Evolutionary conservation across 73 alveolate species (phyloP), one percentile per base, ranked within the genome.

Genomic region (Blepharisma japonicum): DNA sequence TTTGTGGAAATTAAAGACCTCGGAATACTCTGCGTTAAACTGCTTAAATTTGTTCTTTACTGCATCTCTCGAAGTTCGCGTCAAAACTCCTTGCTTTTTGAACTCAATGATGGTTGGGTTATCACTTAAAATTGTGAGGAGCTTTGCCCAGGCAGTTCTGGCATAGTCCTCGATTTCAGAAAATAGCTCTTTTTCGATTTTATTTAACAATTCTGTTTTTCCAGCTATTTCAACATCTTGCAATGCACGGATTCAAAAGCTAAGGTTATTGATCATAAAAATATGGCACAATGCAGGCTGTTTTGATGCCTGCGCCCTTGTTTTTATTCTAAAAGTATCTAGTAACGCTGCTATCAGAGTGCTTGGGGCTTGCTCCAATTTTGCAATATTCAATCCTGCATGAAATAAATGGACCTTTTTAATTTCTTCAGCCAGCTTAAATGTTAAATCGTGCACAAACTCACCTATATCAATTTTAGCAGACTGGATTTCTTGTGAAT

Each of bases 131-230:
- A 61, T 39, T 0, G 74, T n/a, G 4, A 25, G 49, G 47, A 61
- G 23, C 4, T 25, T 61, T 14, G 18, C 47, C 74, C 74, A 61
- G 47, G 74, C 5, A 61, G 14, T 61, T 61, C 23, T 0, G 2
- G 74, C 14, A 61, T 61, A 61, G 18, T 61, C 74, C 46, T 61
- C 74, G 23, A 61, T 61, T 5, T 61, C 74, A 61, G 50, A 8
- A 14, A 61, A 39, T 48, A 61, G 14, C 47, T 61, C 74, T 61
- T 61, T 61, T 61, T 61, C 74, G 23, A 61, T 25, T 39, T 39
- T 14, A 61, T n/a, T 61, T 1, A 61, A 2, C 14, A 25, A 4
- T 14, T 61, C 74, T 61, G 14, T 39, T 14, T 20, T n/a, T 61
- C 74, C 74, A 25, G 47, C 38, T 0, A 61, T 14, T 9, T 25